Evolutionary conservation across 2,329 filamentous ascomycete species (phyloP), one percentile per base, ranked within the genome.

Genomic region (Mycosphaerelloides madeirae): DNA sequence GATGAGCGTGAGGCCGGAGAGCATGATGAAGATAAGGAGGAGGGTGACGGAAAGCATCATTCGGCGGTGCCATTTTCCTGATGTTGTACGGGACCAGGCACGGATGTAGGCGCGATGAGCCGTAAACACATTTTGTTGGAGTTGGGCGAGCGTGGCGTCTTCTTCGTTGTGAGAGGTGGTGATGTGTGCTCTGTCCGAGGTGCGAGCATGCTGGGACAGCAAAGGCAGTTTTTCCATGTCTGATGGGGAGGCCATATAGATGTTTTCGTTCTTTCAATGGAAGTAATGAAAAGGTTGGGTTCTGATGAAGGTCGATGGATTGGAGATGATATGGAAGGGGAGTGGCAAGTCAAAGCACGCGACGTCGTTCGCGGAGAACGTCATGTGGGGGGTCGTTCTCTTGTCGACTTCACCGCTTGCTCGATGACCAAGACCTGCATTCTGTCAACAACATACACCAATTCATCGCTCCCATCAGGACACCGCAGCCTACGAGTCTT

Each of bases 91-190:
- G 5, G 49, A 54, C 63, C 62, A 65, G 33, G 63, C 63, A 25
- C 47, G 43, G 52, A 59, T 55, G 50, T 65, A 66, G 42, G 51
- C 57, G 16, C 57, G 50, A 42, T 63, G 60, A n/a, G 64, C 61
- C 41, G 46, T 46, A 48, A 56, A 50, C 47, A 63, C 53, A 34
- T 56, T 50, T 33, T 57, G 48, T 38, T 58, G 59, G 16, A 64
- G 57, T 31, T 60, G 53, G 32, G 48, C 35, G 16, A 64, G 60
- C 18, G 57, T 50, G 12, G 55, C 56, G 49, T 61, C 53, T 29
- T 28, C 15, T 31, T 41, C 36, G n/a, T 14, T 6, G 22, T 25
- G 22, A 25, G 22, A 6, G 22, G 22, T 9, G 13, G 16, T 5
- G n/a, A n/a, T 22, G 12, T 22, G 25, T 5, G 22, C 28, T 12